A percentile compares a stretch with the other conserved stretches of the same genome.
Evolutionary conservation across 2,329 filamentous ascomycete species (phyloP).

Genomic region (Amylocarpus encephaloides): DNA sequence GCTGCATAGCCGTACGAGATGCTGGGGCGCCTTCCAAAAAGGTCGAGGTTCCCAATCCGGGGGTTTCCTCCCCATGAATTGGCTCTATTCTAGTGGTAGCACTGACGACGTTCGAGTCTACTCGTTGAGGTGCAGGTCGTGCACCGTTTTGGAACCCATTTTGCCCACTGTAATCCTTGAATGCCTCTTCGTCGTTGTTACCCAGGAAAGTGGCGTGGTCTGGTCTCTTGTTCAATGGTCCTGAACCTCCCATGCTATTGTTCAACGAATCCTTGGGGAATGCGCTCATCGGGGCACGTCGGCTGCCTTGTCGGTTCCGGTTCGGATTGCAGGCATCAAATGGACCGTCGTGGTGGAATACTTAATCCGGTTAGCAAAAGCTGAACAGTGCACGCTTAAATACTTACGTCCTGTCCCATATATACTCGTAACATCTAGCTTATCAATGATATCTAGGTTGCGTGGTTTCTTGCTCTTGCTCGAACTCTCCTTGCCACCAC

Average conservation of each 20-base stretch:
- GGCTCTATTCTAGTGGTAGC: constrained; percentile 60
- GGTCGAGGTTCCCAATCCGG: constrained; percentile 87
- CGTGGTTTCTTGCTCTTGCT: constrained; percentile 29
- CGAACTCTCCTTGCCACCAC: constrained; percentile 36
- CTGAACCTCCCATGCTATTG: constrained; percentile 82
- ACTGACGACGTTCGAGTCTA: constrained; percentile 52
- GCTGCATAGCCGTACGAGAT: constrained; percentile 70
- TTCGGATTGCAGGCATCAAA: constrained; percentile 96
- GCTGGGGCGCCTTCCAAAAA: constrained; percentile 93
- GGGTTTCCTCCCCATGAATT: constrained; percentile 75
- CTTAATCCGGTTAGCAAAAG: constrained; percentile 39
- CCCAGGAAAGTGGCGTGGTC: constrained; percentile 89
- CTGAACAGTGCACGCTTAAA: neutral
- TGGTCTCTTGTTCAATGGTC: constrained; percentile 72
- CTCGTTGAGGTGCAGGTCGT: constrained; percentile 26
- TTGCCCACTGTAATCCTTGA: constrained; percentile 62
- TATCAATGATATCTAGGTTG: constrained; percentile 84
- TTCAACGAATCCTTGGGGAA: constrained; percentile 91
- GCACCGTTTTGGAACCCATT: constrained; percentile 37
- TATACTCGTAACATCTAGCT: constrained; percentile 91
- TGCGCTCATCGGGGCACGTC: constrained; percentile 88
- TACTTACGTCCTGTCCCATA: constrained; percentile 83
- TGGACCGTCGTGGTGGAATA: constrained; percentile 95
- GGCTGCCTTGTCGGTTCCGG: constrained; percentile 77
- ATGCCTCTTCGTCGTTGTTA: constrained; percentile 71